Evolutionary conservation across 305 asterid species (phyloP).

Genomic region (Withania somnifera): DNA sequence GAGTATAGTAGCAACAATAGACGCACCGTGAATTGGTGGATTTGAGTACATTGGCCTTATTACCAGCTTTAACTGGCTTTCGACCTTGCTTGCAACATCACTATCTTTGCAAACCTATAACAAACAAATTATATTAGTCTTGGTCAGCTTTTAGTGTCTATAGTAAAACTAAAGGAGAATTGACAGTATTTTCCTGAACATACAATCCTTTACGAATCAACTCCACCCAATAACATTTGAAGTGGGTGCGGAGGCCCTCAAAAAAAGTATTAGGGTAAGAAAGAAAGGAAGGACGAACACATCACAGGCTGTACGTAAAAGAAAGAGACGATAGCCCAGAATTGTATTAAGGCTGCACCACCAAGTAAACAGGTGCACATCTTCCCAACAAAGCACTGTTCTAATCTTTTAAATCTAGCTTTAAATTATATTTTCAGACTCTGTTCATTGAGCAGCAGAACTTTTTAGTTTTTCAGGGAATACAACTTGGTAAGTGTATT

Average conservation of each 20-base stretch:
- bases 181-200: not conserved
- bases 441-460: not conserved
- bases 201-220: not conserved
- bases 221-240: not conserved
- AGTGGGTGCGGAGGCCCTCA: not conserved
- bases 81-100: constrained; percentile 52
- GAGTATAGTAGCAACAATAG: constrained; percentile 61
- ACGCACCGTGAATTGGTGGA: constrained; percentile 83
- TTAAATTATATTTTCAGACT: not conserved
- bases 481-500: not conserved
- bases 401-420: not conserved
- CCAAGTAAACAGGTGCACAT: not conserved
- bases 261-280: not conserved
- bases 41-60: constrained; percentile 85
- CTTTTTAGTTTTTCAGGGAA: not conserved
- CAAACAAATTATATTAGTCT: not conserved
- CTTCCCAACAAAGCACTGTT: not conserved
- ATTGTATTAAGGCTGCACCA: not conserved
- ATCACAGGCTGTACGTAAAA: not conserved
- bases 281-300: not conserved
- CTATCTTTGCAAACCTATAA: constrained; percentile 50
- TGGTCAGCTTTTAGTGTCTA: not conserved
- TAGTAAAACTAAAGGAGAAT: not conserved
- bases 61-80: constrained; percentile 73
- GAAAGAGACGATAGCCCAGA: not conserved